A percentile compares a stretch with the other conserved stretches of the same genome.
Conservation (phyloP, 2,329 filamentous ascomycete genomes). For the Juglanconis juglandina region DNA sequence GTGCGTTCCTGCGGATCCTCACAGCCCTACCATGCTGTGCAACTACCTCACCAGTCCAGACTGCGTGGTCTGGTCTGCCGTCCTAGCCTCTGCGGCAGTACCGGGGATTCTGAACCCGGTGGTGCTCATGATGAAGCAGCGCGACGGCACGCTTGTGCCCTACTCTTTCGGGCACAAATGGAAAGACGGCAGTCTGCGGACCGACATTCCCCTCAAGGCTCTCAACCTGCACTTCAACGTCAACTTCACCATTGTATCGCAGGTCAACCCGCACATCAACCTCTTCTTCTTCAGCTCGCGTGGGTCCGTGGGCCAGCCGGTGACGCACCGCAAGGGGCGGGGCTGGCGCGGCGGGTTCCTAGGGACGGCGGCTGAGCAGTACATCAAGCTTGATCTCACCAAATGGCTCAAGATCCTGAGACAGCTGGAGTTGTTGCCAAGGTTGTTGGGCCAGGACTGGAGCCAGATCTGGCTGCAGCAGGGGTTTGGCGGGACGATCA, state of each 20-base stretch:
- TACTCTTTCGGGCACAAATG: conserved; percentile 99
- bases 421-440: conserved; percentile 85
- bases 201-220: conserved; percentile 91
- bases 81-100: conserved; percentile 90
- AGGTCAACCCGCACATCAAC: conserved; percentile 97
- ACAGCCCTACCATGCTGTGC: conserved; percentile 85
- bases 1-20: conserved; percentile 92
- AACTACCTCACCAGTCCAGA: conserved; percentile 95
- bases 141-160: conserved; percentile 72
- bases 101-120: conserved; percentile 94
- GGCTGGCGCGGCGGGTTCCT: conserved; percentile 96
- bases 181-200: conserved; percentile 94
- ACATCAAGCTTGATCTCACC: conserved; percentile 91
- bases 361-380: conserved; percentile 87
- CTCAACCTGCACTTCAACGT: conserved; percentile 97
- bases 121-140: conserved; percentile 85
- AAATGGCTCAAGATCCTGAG: conserved; percentile 97
- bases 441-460: conserved; percentile 93
- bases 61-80: conserved; percentile 97
- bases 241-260: conserved; percentile 85
- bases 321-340: conserved; percentile 87
- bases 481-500: conserved; percentile 83
- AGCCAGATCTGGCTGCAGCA: conserved; percentile 93
- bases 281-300: conserved; percentile 97
- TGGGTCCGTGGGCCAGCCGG: conserved; percentile 85